Evolutionary conservation across 73 alveolate species (phyloP).

Genomic region (Effrenium voratum): DNA sequence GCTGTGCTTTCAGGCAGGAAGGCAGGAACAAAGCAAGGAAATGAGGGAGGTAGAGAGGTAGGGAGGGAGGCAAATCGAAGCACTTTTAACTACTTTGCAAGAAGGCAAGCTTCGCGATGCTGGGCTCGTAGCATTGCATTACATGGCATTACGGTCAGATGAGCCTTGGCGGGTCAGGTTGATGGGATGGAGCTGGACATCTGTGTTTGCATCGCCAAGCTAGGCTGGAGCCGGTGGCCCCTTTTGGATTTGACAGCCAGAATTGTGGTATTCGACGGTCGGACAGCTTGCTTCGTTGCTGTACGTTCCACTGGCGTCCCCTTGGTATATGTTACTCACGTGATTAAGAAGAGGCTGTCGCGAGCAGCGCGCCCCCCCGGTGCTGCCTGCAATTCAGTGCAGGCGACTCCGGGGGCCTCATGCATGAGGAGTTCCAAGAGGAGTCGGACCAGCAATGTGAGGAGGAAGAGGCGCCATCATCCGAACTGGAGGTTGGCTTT

Average conservation of each 20-base stretch:
- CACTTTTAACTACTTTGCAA: too few relatives aligned
- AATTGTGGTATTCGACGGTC: too few relatives aligned
- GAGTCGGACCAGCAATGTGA: neutral
- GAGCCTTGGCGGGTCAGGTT: constrained; percentile 49
- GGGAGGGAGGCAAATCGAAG: too few relatives aligned
- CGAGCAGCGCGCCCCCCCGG: neutral
- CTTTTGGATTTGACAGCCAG: too few relatives aligned
- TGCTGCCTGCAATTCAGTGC: neutral
- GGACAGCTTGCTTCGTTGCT: too few relatives aligned
- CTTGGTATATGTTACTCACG: neutral
- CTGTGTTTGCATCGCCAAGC: constrained; percentile 47
- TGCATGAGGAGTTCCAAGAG: constrained; percentile 83
- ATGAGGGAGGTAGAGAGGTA: too few relatives aligned
- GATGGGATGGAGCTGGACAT: constrained; percentile 58
- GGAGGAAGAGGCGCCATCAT: constrained; percentile 33
- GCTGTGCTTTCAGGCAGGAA: too few relatives aligned
- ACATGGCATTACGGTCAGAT: too few relatives aligned
- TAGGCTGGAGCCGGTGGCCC: neutral
- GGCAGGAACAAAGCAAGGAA: too few relatives aligned
- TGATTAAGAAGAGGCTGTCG: neutral
- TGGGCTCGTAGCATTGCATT: too few relatives aligned
- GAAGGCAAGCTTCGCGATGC: too few relatives aligned
- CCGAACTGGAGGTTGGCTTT: neutral
- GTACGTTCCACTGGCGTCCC: neutral
- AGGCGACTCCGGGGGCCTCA: constrained; percentile 48